Percentiles rank a stretch among this genome's conserved stretches.
Evolutionary conservation across 306 rosid genomes (phyloP).

Genomic region (Carpinus viminea): DNA sequence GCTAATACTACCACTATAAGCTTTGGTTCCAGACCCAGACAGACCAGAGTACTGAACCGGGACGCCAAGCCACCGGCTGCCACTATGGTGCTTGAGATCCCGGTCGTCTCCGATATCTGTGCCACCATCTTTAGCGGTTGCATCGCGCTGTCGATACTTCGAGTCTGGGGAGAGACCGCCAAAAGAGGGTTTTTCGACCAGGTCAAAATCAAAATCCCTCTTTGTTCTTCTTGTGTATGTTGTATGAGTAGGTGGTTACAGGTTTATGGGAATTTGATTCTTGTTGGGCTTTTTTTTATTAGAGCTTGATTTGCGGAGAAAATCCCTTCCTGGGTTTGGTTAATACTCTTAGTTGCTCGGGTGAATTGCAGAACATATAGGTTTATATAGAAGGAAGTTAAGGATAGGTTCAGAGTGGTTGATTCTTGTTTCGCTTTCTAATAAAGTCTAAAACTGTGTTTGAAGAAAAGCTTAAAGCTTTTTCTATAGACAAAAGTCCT

Average conservation of each 20-base stretch:
- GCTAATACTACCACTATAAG: not conserved
- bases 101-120: constrained; percentile 57
- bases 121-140: constrained; percentile 56
- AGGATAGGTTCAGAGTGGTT: not conserved
- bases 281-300: not conserved
- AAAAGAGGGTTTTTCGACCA: constrained; percentile 64
- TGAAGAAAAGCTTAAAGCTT: too few relatives aligned
- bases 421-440: not conserved
- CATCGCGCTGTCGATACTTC: constrained; percentile 57
- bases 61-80: constrained; percentile 33
- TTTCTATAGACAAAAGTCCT: too few relatives aligned
- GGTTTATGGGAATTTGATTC: not conserved
- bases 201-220: constrained; percentile 36
- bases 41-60: constrained; percentile 21
- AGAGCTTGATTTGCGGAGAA: not conserved
- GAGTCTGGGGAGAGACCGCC: constrained; percentile 71
- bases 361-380: not conserved
- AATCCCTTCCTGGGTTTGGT: not conserved
- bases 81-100: constrained; percentile 53
- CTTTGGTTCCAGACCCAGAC: not conserved
- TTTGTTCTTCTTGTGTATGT: not conserved
- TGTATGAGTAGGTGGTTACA: not conserved
- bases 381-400: not conserved
- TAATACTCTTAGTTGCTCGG: not conserved
- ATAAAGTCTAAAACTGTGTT: too few relatives aligned